Evolutionary conservation across 2,329 filamentous ascomycete species (phyloP), one percentile per base, ranked within the genome.

Genomic region (Pezicula radicicola): DNA sequence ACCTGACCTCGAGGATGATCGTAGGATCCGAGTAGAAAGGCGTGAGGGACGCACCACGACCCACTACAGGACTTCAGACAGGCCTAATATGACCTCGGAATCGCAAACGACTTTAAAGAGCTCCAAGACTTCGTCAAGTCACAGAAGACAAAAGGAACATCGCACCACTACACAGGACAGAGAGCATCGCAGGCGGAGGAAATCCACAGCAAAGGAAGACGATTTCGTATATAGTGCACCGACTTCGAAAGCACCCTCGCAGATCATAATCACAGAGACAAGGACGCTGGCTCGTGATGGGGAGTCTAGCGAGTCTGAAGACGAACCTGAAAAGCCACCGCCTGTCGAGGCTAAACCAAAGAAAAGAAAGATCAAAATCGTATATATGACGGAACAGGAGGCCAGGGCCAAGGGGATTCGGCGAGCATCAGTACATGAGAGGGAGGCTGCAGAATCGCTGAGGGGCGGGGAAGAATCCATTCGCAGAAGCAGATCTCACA

Each of bases 1-100:
- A 28, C 54, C 50, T 18, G 58, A 60, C 39, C 40, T 53, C 40
- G 55, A 53, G 42, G 57, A 62, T 30, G 33, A 58, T 42, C 58
- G 62, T 35, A 63, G 63, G 52, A 50, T 46, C 19, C 57, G 60
- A 51, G 33, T 64, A 56, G 58, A 66, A 60, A 64, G 56, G 54
- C 58, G 60, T 51, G 61, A 62, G 41, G 49, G 52, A n/a, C 42
- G 52, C 49, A 46, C 52, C 18, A 48, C 46, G 48, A 53, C 48
- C 21, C 51, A 45, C 42, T 12, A 51, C 37, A 57, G 51, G 50
- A 46, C 47, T 35, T 49, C 58, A 55, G 33, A 50, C 25, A 50
- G 46, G n/a, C 39, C 46, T 19, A 64, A 55, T 45, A 62, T 63
- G 56, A 54, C 58, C 30, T 55, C 61, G 10, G 61, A 63, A 54